A percentile compares a stretch with the other conserved stretches of the same genome.
Evolutionary conservation across 768 basidiomycete species (phyloP).

Genomic region (Termitomyces sp.): DNA sequence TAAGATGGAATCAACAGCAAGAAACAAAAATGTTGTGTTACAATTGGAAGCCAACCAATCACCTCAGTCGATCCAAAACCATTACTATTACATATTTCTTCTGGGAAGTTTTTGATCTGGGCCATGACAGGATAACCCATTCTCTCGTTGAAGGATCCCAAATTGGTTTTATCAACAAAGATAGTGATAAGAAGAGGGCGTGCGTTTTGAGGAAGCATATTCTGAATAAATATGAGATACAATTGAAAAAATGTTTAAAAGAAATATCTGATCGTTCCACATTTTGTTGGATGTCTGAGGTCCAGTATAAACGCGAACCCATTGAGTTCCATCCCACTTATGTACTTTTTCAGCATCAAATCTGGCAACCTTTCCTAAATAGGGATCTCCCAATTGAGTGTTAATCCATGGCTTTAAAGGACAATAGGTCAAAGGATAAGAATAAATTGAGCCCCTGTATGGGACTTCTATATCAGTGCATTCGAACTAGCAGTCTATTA

Average conservation of each 20-base stretch:
- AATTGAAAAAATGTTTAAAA: no score
- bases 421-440: no score
- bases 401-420: slow-evolving; percentile 28
- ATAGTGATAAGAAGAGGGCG: slow-evolving; percentile 24
- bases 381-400: slow-evolving; percentile 20
- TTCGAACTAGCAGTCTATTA: no score
- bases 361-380: slow-evolving; percentile 18
- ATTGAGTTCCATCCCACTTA: no score
- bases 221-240: neutral
- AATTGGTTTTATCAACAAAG: slow-evolving; percentile 36
- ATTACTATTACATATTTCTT: slow-evolving; percentile 27
- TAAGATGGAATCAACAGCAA: neutral
- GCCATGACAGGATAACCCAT: slow-evolving; percentile 35
- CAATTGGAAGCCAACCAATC: slow-evolving; percentile 35
- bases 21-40: slow-evolving; percentile 5
- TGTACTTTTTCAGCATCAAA: slow-evolving; percentile 30
- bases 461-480: no score
- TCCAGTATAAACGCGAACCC: neutral
- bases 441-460: no score
- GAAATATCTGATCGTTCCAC: neutral
- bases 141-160: slow-evolving; percentile 31
- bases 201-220: neutral
- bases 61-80: slow-evolving; percentile 28
- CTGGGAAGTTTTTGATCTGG: slow-evolving; percentile 25
- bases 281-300: neutral